These are phyloP conservation scores for Medicago lupulina DNA, from an alignment of 306 rosid species.

Conservation along the genomic window DNA sequence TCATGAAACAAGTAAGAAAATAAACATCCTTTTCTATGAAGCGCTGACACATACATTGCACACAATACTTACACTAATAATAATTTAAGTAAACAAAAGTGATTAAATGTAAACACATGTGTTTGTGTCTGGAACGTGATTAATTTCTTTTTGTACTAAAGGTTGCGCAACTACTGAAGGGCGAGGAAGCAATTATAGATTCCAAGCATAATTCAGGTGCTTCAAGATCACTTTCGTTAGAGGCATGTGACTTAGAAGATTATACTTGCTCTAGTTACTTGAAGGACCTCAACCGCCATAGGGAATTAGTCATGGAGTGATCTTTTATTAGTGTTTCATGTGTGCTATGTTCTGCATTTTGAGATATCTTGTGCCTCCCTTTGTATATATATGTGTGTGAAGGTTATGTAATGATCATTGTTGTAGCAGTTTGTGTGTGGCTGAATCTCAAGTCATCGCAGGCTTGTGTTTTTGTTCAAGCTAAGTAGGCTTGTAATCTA, in stretches of 20 bases:
- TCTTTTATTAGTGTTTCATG: conserved; percentile 17
- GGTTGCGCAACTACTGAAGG: conserved; percentile 71
- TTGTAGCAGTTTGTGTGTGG: conserved; percentile 35
- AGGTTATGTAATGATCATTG: conserved; percentile 37
- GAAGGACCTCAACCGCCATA: conserved; percentile 81
- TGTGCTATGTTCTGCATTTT: not conserved
- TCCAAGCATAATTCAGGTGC: conserved; percentile 41
- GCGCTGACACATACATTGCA: not conserved
- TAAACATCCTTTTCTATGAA: not conserved
- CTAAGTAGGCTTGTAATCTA: conserved; percentile 40
- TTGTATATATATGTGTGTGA: conserved; percentile 25
- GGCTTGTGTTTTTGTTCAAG: conserved; percentile 37
- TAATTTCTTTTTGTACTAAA: conserved; percentile 24
- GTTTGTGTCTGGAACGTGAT: conserved; percentile 5
- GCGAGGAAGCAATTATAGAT: conserved; percentile 56
- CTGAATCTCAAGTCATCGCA: conserved; percentile 35
- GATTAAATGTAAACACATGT: not conserved
- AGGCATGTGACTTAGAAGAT: conserved; percentile 83
- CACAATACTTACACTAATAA: too few relatives aligned
- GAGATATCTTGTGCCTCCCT: conserved; percentile 29
- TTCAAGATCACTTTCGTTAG: conserved; percentile 56
- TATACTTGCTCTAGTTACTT: conserved; percentile 85
- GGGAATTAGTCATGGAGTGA: conserved; percentile 83
- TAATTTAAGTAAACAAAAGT: not conserved
- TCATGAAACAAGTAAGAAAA: conserved; percentile 67